phyloP scores from a whole-genome alignment of 495 filamentous ascomycete genomes.

The Hypoxylon rickii region DNA sequence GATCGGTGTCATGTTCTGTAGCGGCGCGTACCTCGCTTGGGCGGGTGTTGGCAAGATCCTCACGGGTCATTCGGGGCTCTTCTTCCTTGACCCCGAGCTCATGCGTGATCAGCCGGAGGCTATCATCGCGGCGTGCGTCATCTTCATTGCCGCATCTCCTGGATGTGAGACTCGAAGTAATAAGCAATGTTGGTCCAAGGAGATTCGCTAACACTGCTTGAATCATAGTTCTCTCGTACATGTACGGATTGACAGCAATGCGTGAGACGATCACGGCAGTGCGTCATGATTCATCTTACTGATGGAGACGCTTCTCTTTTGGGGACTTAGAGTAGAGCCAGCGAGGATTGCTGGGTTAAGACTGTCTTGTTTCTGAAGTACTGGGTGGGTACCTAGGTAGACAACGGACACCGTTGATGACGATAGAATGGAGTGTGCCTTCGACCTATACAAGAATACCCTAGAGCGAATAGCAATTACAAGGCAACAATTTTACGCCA shows the following conservation, averaged over 20 bases:
- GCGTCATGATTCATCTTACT: constrained; percentile 17
- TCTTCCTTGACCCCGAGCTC: constrained; percentile 52
- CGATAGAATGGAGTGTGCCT: background rate
- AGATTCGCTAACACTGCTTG: constrained; percentile 26
- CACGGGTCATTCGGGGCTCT: constrained; percentile 53
- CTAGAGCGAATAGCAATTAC: background rate
- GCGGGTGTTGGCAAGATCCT: constrained; percentile 49
- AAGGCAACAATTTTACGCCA: too few relatives aligned
- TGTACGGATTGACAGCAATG: constrained; percentile 50
- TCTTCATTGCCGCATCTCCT: constrained; percentile 42
- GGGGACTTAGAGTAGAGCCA: background rate
- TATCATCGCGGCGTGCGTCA: constrained; percentile 39
- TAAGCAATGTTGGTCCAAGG: background rate
- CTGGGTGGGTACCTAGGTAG: background rate
- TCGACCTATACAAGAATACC: background rate
- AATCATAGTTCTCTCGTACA: constrained; percentile 45
- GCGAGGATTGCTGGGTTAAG: too few relatives aligned
- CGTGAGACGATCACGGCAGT: constrained; percentile 51
- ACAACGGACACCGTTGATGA: background rate
- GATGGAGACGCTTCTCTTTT: background rate
- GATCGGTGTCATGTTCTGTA: constrained; percentile 41
- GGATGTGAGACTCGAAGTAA: constrained; percentile 39
- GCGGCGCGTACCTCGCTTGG: constrained; percentile 53
- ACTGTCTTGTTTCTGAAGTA: background rate
- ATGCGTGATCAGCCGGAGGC: constrained; percentile 35